phyloP scores from a whole-genome alignment of 2,329 filamentous ascomycete species.

The Pseudogymnoascus sp. region DNA sequence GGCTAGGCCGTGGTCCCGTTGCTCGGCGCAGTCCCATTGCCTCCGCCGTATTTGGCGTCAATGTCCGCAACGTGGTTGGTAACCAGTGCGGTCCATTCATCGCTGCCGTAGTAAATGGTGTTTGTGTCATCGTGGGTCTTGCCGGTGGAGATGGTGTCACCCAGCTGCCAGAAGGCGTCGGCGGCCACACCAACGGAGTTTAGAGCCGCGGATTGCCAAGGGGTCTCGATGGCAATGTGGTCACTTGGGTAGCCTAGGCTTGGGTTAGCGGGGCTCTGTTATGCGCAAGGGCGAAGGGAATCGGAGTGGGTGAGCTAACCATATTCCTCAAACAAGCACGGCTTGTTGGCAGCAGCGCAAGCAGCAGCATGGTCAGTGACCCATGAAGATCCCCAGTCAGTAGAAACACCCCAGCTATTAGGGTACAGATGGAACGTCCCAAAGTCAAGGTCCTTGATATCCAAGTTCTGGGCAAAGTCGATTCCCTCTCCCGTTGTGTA shows the following conservation, averaged over 20 bases:
- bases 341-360: conserved; percentile 33
- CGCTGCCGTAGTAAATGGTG: conserved; percentile 23
- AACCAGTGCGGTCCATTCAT: conserved; percentile 18
- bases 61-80: background rate
- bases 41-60: background rate
- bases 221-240: conserved; percentile 11
- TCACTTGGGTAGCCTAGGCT: background rate
- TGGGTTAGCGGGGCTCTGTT: background rate
- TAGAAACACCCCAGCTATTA: conserved; percentile 31
- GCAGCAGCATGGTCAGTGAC: conserved; percentile 37
- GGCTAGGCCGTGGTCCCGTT: background rate
- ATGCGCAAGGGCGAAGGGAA: background rate
- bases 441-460: conserved; percentile 43
- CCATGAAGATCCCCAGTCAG: conserved; percentile 40
- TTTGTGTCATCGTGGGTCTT: conserved; percentile 23
- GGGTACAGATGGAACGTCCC: conserved; percentile 48
- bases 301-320: conserved; percentile 21
- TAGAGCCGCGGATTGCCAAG: conserved; percentile 22
- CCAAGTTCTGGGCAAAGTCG: conserved; percentile 42
- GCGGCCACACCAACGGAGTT: conserved; percentile 19
- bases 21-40: background rate
- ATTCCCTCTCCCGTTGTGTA: conserved; percentile 34
- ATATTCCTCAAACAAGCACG: conserved; percentile 36
- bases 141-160: conserved; percentile 21
- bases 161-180: conserved; percentile 28